A percentile compares a stretch with the other conserved stretches of the same genome.
Conservation (phyloP, 768 basidiomycete genomes). For the Suillus brevipes region DNA sequence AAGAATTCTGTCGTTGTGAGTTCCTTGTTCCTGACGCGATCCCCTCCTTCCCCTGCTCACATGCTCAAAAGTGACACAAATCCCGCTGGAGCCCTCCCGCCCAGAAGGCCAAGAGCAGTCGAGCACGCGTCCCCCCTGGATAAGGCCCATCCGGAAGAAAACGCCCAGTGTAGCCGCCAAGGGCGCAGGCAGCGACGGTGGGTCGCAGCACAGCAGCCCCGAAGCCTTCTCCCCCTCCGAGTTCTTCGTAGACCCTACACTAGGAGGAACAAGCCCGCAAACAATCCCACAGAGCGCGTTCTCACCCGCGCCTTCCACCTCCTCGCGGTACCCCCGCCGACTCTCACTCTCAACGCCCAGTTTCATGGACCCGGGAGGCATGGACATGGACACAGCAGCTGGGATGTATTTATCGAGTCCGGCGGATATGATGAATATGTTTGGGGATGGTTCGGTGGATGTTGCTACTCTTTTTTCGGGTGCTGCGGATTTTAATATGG, state of each 20-base stretch:
- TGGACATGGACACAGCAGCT: slow-evolving; percentile 50
- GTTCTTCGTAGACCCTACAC: slow-evolving; percentile 54
- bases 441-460: slow-evolving; percentile 49
- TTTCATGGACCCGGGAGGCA: slow-evolving; percentile 32
- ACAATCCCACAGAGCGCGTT: slow-evolving; percentile 15
- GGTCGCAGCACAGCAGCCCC: slow-evolving; percentile 54
- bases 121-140: slow-evolving; percentile 74
- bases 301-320: slow-evolving; percentile 22
- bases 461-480: slow-evolving; percentile 33
- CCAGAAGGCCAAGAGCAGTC: slow-evolving; percentile 50
- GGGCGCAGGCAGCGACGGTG: slow-evolving; percentile 44
- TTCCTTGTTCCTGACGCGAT: slow-evolving; percentile 14
- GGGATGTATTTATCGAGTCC: slow-evolving; percentile 53
- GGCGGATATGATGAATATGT: slow-evolving; percentile 62
- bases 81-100: slow-evolving; percentile 74
- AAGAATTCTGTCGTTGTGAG: slow-evolving; percentile 88
- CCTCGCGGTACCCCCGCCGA: slow-evolving; percentile 28
- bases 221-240: slow-evolving; percentile 67
- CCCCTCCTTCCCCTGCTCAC: slow-evolving; percentile 16
- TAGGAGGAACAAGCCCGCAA: slow-evolving; percentile 28
- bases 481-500: slow-evolving; percentile 29
- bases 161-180: slow-evolving; percentile 49
- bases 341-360: slow-evolving; percentile 24
- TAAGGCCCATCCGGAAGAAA: slow-evolving; percentile 85
- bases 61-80: slow-evolving; percentile 64